Conservation (phyloP, 306 rosid genomes). For the Luffa aegyptiaca region DNA sequence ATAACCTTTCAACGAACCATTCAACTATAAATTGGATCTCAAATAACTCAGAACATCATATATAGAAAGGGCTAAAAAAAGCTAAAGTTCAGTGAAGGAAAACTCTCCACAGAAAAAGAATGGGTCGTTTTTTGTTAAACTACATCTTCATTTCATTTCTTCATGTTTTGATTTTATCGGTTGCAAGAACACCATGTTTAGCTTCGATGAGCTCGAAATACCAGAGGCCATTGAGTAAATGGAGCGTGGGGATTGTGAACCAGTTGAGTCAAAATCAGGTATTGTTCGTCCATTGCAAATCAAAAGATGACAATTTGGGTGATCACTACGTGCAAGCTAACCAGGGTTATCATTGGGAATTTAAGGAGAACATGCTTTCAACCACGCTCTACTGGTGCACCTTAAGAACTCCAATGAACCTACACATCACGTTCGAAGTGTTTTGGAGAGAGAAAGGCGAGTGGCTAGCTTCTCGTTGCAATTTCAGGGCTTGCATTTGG, state of each 20-base stretch:
- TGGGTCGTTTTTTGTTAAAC: not conserved
- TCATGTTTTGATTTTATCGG: no score
- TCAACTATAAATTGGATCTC: not conserved
- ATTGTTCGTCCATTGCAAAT: not conserved
- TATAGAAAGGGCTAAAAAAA: not conserved
- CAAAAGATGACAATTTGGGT: not conserved
- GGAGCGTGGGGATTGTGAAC: not conserved
- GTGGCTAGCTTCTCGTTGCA: not conserved
- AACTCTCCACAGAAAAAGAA: not conserved
- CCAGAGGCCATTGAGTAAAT: no score
- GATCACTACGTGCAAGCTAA: not conserved
- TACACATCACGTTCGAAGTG: not conserved
- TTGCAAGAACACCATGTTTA: no score
- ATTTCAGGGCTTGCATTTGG: not conserved
- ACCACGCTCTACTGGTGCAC: not conserved
- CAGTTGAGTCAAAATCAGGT: not conserved
- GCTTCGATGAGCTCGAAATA: no score
- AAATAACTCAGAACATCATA: not conserved
- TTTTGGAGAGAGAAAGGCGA: not conserved
- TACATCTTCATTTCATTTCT: not conserved
- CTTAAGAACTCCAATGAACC: not conserved
- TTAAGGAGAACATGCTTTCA: not conserved
- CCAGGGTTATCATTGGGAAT: not conserved
- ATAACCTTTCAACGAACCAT: no score
- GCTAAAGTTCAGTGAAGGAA: no score